These are phyloP conservation scores for Colletotrichum lini DNA, from an alignment of 2,329 filamentous ascomycete species.

Conservation along the genomic window DNA sequence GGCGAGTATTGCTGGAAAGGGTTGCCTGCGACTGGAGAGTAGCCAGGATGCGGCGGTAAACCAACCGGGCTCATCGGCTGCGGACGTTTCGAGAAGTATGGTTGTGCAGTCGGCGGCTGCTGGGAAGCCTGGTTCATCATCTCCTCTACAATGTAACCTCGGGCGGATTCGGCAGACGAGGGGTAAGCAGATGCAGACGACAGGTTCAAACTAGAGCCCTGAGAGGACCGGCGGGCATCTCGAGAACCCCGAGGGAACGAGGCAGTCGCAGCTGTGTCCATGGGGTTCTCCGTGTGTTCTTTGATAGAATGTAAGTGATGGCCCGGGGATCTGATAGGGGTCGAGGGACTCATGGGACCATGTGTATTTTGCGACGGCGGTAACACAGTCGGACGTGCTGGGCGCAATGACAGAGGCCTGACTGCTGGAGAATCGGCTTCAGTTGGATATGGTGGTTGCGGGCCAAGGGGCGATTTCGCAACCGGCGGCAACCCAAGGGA, in stretches of 20 bases:
- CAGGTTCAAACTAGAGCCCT: neutral
- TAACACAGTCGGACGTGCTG: conserved; percentile 21
- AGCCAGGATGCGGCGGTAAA: neutral
- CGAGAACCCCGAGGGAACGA: neutral
- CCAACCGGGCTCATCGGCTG: neutral
- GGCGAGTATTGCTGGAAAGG: conserved; percentile 9
- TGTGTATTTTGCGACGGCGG: conserved; percentile 11
- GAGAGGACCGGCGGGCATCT: neutral
- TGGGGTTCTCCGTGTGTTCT: conserved; percentile 32
- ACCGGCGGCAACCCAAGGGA: neutral
- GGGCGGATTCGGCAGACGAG: conserved; percentile 20
- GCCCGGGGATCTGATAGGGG: conserved; percentile 29
- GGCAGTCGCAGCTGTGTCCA: neutral
- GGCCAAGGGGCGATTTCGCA: neutral
- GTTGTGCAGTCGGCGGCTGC: neutral
- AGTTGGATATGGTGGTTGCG: neutral
- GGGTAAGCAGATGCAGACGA: conserved; percentile 30
- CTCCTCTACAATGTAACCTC: neutral
- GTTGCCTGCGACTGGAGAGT: conserved; percentile 18
- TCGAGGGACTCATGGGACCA: conserved; percentile 13
- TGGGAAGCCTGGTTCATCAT: neutral
- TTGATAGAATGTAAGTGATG: conserved; percentile 42
- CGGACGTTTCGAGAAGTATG: neutral
- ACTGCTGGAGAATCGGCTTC: neutral
- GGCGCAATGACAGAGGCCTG: conserved; percentile 4